Evolutionary conservation across 2,329 filamentous ascomycete genomes (phyloP).

Genomic region (Xylaria sp.): DNA sequence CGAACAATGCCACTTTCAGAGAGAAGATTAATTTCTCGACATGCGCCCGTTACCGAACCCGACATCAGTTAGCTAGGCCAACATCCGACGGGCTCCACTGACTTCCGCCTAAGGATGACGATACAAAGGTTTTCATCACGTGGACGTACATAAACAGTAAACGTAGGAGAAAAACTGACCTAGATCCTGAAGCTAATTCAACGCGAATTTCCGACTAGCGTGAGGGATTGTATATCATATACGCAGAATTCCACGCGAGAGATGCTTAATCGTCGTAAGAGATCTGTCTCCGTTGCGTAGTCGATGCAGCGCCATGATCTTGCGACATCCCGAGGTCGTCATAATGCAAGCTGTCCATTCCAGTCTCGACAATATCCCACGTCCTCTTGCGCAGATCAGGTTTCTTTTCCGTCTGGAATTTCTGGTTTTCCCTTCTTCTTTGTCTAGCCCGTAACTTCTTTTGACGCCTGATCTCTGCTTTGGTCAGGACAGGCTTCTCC

Average conservation of each 20-base stretch:
- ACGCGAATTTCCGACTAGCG: not conserved
- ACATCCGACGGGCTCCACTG: constrained; percentile 43
- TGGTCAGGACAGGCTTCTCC: constrained; percentile 36
- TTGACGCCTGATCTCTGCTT: constrained; percentile 35
- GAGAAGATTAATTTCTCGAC: constrained; percentile 62
- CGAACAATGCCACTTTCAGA: constrained; percentile 47
- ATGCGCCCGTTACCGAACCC: constrained; percentile 39
- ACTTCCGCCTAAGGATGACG: constrained; percentile 96
- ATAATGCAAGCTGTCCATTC: constrained; percentile 65
- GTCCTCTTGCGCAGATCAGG: constrained; percentile 69
- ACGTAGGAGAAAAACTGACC: constrained; percentile 33
- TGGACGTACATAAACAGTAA: constrained; percentile 27
- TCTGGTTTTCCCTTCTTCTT: constrained; percentile 46
- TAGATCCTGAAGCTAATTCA: constrained; percentile 1
- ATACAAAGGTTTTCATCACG: constrained; percentile 87
- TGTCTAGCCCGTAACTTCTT: constrained; percentile 49
- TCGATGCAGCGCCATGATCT: constrained; percentile 31
- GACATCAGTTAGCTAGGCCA: constrained; percentile 39
- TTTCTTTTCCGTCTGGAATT: constrained; percentile 53
- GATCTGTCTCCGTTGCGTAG: constrained; percentile 51
- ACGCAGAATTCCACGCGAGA: not conserved
- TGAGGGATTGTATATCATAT: not conserved
- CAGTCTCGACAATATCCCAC: constrained; percentile 69
- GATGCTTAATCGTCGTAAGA: constrained; percentile 53
- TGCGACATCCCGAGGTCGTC: constrained; percentile 49